Evolutionary conservation across 805 yeast species (phyloP).

Genomic region (Lachancea sp.): DNA sequence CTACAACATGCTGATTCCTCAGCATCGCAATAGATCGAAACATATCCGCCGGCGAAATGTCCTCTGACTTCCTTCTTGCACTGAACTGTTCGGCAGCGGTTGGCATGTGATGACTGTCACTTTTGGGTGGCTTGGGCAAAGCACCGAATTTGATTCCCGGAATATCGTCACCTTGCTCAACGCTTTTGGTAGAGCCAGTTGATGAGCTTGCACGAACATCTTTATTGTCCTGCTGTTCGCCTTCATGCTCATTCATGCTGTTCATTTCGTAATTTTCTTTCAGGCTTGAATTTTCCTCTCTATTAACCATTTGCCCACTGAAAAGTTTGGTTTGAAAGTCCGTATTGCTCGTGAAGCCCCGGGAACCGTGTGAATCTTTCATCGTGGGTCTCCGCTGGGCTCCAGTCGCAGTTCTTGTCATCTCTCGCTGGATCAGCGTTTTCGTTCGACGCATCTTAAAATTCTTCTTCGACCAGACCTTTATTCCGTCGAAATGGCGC

Average conservation of each 20-base stretch:
- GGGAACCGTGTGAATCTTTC: neutral
- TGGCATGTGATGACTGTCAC: neutral
- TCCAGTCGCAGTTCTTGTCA: constrained; percentile 14
- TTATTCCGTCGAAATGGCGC: constrained; percentile 76
- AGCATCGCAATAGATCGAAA: constrained; percentile 77
- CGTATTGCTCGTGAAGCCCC: constrained; percentile 4
- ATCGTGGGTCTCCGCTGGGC: neutral
- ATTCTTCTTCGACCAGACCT: constrained; percentile 67
- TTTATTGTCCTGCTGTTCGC: neutral
- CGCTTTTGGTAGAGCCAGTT: constrained; percentile 4
- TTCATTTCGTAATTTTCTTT: constrained; percentile 9
- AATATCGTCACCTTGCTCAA: constrained; percentile 1
- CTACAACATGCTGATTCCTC: constrained; percentile 43
- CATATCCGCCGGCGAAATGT: constrained; percentile 77
- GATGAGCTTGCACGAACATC: constrained; percentile 5
- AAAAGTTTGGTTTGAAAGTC: constrained; percentile 32
- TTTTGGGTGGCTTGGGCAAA: constrained; percentile 8
- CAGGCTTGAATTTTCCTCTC: constrained; percentile 24
- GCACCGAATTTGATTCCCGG: constrained; percentile 6
- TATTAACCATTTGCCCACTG: constrained; percentile 31
- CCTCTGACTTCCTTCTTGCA: constrained; percentile 33
- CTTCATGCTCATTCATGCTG: neutral
- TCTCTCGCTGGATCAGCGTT: constrained; percentile 30
- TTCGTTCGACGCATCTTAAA: constrained; percentile 72
- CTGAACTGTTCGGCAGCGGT: constrained; percentile 26